These are phyloP conservation scores for Pelargonium citronellum DNA, from an alignment of 441 rosid species.

Conservation along the genomic window DNA sequence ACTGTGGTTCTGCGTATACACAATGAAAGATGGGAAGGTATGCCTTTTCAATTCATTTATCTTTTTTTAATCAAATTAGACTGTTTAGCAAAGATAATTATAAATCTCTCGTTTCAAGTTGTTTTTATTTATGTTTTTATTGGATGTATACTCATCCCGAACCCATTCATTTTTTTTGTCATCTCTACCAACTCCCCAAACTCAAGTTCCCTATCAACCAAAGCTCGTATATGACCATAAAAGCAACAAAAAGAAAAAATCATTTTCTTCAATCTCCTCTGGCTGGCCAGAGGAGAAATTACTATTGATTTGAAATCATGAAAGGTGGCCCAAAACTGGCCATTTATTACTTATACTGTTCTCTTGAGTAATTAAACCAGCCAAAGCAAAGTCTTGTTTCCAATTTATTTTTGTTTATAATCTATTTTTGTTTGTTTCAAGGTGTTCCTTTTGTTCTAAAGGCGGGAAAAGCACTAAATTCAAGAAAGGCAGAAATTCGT, in stretches of 20 bases:
- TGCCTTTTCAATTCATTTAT: slow-evolving; percentile 8
- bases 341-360: not conserved
- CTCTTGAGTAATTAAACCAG: too few species aligned
- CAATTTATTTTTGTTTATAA: slow-evolving; percentile 9
- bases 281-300: too few species aligned
- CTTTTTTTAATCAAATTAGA: not conserved
- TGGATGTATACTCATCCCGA: too few species aligned
- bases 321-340: not conserved
- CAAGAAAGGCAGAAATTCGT: slow-evolving; percentile 95
- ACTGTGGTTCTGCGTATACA: slow-evolving; percentile 69
- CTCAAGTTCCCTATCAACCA: too few species aligned
- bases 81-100: not conserved
- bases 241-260: too few species aligned
- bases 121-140: too few species aligned
- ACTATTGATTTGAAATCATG: not conserved
- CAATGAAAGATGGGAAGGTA: slow-evolving; percentile 99
- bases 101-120: not conserved
- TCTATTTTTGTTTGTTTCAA: slow-evolving; percentile 28
- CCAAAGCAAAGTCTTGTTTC: slow-evolving; percentile 2
- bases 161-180: not conserved
- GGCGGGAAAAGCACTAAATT: slow-evolving; percentile 94
- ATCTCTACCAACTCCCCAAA: not conserved
- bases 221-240: too few species aligned
- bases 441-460: slow-evolving; percentile 92
- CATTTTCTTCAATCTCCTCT: not conserved